These are phyloP conservation scores for Niveomyces coronatus DNA, from an alignment of 2,329 filamentous ascomycete genomes.

Conservation along the genomic window DNA sequence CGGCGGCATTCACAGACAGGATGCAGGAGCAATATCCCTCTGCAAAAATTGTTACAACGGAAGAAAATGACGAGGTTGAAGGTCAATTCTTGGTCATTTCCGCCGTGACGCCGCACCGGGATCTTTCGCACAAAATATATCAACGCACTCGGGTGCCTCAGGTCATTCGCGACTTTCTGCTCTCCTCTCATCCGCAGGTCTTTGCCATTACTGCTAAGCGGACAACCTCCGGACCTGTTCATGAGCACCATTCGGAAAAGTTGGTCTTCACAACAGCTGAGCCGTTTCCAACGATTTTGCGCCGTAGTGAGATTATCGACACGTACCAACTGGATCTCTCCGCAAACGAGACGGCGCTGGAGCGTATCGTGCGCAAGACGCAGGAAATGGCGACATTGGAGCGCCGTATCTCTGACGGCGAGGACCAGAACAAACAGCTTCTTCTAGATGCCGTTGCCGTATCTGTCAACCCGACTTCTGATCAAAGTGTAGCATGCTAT, in stretches of 20 bases:
- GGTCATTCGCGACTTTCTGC: constrained; percentile 74
- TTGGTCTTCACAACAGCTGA: constrained; percentile 74
- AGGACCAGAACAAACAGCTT: constrained; percentile 56
- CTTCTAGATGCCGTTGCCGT: constrained; percentile 68
- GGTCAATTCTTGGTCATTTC: constrained; percentile 84
- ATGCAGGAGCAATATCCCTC: constrained; percentile 86
- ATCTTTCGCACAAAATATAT: constrained; percentile 73
- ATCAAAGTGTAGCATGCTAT: constrained; percentile 72
- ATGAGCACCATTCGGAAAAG: constrained; percentile 75
- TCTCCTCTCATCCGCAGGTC: constrained; percentile 64
- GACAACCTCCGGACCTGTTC: constrained; percentile 55
- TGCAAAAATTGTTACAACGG: constrained; percentile 66
- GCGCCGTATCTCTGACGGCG: constrained; percentile 61
- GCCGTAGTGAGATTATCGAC: constrained; percentile 73
- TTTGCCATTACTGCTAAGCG: constrained; percentile 72
- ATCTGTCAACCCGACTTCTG: constrained; percentile 62
- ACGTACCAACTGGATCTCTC: constrained; percentile 56
- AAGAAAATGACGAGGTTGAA: constrained; percentile 67
- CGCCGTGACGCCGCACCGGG: constrained; percentile 69
- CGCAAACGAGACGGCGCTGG: constrained; percentile 78
- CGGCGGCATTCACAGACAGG: constrained; percentile 75
- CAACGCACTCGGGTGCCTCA: constrained; percentile 78
- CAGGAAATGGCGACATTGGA: constrained; percentile 71
- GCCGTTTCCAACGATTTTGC: constrained; percentile 80
- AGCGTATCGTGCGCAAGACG: constrained; percentile 84